A percentile compares a stretch with the other conserved stretches of the same genome.
Conservation (phyloP, 768 basidiomycete species). For the Dictyophora rubrovolvata region DNA sequence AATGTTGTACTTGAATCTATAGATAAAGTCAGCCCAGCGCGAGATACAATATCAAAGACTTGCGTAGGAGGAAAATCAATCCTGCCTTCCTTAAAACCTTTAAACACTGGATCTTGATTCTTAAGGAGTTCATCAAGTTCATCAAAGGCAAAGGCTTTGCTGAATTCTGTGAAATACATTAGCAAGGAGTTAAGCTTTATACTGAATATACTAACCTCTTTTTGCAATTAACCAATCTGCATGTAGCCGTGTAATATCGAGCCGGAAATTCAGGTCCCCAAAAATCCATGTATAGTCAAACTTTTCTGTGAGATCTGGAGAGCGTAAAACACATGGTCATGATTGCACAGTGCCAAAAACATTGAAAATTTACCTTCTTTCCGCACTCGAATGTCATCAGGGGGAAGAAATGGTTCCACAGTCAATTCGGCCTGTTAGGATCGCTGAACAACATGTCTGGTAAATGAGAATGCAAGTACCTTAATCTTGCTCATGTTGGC, state of each 20-base stretch:
- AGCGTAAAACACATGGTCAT: not conserved
- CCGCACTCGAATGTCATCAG: conserved; percentile 51
- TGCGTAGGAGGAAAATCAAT: conserved; percentile 81
- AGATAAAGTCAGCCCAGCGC: not conserved
- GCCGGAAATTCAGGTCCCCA: conserved; percentile 87
- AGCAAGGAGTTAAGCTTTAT: conserved; percentile 7
- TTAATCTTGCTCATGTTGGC: conserved; percentile 88
- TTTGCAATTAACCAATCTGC: conserved; percentile 89
- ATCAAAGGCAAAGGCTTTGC: conserved; percentile 82
- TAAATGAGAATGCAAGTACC: conserved; percentile 24
- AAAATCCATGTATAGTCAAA: conserved; percentile 86
- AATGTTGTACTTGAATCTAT: conserved; percentile 78
- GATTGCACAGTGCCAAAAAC: not conserved
- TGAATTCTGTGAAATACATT: conserved; percentile 46
- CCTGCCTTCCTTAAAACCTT: conserved; percentile 67
- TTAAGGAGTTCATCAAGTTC: conserved; percentile 75
- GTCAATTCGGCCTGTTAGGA: conserved; percentile 51
- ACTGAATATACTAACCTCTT: conserved; percentile 39
- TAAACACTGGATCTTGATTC: conserved; percentile 47
- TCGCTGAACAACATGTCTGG: not conserved
- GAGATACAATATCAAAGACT: not conserved
- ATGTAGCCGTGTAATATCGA: conserved; percentile 82
- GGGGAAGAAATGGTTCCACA: conserved; percentile 66
- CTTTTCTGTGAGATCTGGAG: conserved; percentile 67
- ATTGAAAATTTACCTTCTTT: conserved; percentile 49